Conservation (phyloP, 345 rosid genomes). For the Pugionium dolabratum region DNA sequence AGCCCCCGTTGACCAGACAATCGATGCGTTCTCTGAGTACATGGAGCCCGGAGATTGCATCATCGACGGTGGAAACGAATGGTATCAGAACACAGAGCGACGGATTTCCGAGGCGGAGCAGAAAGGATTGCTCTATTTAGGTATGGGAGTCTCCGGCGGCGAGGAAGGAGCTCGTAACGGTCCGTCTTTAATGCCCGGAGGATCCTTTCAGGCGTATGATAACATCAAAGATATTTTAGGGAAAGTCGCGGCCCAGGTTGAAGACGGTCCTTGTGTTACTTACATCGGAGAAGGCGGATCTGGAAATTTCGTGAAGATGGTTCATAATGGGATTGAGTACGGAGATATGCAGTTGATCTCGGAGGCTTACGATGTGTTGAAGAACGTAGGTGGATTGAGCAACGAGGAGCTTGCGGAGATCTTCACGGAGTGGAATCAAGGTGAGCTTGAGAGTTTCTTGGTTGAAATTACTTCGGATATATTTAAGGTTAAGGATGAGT, state of each 20-base stretch:
- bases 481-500: constrained; percentile 77
- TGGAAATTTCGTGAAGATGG: constrained; percentile 96
- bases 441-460: constrained; percentile 87
- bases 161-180: constrained; percentile 95
- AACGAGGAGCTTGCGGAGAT: constrained; percentile 67
- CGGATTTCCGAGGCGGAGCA: constrained; percentile 54
- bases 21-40: constrained; percentile 65
- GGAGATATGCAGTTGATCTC: constrained; percentile 97
- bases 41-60: constrained; percentile 86
- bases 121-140: constrained; percentile 73
- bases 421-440: constrained; percentile 74
- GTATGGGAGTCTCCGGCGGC: constrained; percentile 97
- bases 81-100: constrained; percentile 92
- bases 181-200: constrained; percentile 96
- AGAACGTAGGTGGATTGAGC: constrained; percentile 70
- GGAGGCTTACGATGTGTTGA: constrained; percentile 92
- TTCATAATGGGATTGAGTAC: constrained; percentile 93
- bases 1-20: constrained; percentile 83
- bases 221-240: constrained; percentile 65
- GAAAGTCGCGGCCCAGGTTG: constrained; percentile 94
- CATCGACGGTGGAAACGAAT: constrained; percentile 95
- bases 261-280: constrained; percentile 93
- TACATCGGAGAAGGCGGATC: constrained; percentile 94
- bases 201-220: constrained; percentile 74
- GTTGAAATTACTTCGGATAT: constrained; percentile 89